Conservation (phyloP, 768 basidiomycete species). For the Suillus ampliporus region DNA sequence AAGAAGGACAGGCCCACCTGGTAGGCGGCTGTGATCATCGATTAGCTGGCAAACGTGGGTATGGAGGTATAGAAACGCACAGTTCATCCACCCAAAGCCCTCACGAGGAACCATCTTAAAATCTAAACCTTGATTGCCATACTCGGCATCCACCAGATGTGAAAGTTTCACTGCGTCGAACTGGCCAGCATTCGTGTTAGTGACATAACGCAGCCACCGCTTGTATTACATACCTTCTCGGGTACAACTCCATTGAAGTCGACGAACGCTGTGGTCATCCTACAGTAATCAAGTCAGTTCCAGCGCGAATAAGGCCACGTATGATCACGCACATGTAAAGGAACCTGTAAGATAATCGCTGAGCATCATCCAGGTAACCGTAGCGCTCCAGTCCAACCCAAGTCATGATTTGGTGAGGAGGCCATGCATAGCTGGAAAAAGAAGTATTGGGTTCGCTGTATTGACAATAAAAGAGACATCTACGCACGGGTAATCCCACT, state of each 20-base stretch:
- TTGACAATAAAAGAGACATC: conserved; percentile 13
- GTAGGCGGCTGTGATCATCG: conserved; percentile 71
- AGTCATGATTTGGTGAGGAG: conserved; percentile 98
- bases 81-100: conserved; percentile 99
- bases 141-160: conserved; percentile 96
- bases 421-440: conserved; percentile 73
- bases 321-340: conserved; percentile 80
- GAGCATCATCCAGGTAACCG: conserved; percentile 92
- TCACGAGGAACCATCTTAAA: conserved; percentile 98
- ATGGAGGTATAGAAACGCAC: conserved; percentile 47
- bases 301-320: neutral
- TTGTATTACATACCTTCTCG: conserved; percentile 72
- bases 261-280: conserved; percentile 94
- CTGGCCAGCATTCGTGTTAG: conserved; percentile 39
- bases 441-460: conserved; percentile 13
- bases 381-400: conserved; percentile 98
- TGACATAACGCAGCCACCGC: neutral
- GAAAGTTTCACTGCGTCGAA: conserved; percentile 97
- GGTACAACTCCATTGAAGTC: conserved; percentile 99
- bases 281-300: conserved; percentile 33
- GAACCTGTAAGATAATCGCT: conserved; percentile 93
- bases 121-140: conserved; percentile 95
- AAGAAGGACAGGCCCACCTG: conserved; percentile 97
- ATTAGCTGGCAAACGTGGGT: neutral
- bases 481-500: conserved; percentile 96